Percentiles rank a stretch among this genome's conserved stretches.
These are phyloP conservation scores for Ettlia oleoabundans DNA, from an alignment of 139 green algal genomes.

Conservation along the genomic window DNA sequence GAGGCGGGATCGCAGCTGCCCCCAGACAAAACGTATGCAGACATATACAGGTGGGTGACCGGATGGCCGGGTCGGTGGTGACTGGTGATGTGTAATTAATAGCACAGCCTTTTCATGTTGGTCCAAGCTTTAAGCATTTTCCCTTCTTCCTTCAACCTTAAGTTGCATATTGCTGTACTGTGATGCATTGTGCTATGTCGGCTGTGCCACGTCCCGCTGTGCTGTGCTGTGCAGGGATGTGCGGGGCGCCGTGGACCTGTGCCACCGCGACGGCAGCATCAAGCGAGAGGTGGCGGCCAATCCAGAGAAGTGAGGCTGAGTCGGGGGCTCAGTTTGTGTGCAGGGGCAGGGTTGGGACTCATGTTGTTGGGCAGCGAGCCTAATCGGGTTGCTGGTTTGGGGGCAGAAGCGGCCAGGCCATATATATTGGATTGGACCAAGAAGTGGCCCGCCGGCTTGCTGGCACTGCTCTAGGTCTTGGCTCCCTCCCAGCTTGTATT, in stretches of 20 bases:
- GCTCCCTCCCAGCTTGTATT: neutral
- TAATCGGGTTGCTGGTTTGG: neutral
- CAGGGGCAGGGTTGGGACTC: neutral
- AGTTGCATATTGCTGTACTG: neutral
- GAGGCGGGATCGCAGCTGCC: conserved; percentile 47
- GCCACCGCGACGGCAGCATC: conserved; percentile 93
- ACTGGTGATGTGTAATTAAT: neutral
- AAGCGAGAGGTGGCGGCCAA: conserved; percentile 91
- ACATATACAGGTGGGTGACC: conserved; percentile 53
- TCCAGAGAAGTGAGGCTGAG: conserved; percentile 51
- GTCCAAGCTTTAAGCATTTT: neutral
- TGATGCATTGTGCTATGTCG: conserved; percentile 10
- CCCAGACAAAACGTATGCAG: conserved; percentile 43
- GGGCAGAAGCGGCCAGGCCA: too few species aligned
- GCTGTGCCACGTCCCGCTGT: too few species aligned
- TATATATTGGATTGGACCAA: too few species aligned
- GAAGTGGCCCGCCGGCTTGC: too few species aligned
- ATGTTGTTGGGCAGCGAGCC: neutral
- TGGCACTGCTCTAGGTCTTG: too few species aligned
- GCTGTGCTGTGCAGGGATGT: conserved; percentile 81
- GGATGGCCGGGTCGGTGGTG: neutral
- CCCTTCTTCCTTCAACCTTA: too few species aligned
- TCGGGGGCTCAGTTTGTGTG: neutral
- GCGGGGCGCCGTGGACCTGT: conserved; percentile 94
- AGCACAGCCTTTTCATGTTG: too few species aligned